These are phyloP conservation scores for Phytophthora hibernalis DNA, from an alignment of 352 stramenopile species.

Conservation along the genomic window DNA sequence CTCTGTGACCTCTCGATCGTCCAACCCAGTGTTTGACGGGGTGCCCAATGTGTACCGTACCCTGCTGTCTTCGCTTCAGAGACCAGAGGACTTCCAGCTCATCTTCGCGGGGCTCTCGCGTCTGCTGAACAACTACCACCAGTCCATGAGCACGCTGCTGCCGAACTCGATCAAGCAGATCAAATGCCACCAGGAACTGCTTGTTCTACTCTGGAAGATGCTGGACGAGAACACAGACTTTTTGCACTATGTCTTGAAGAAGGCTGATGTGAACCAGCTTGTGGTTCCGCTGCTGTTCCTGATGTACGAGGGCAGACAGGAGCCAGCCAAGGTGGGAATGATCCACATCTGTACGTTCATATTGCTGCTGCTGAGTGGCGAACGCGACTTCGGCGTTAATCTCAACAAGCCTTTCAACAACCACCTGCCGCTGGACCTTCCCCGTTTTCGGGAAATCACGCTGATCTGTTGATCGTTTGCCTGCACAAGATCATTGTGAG, in stretches of 20 bases:
- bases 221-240: slow-evolving; percentile 98
- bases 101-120: slow-evolving; percentile 94
- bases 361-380: slow-evolving; percentile 95
- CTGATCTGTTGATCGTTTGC: slow-evolving; percentile 97
- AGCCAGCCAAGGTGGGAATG: slow-evolving; percentile 94
- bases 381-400: slow-evolving; percentile 97
- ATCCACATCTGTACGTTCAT: slow-evolving; percentile 99
- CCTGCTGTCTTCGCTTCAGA: slow-evolving; percentile 71
- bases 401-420: slow-evolving; percentile 97
- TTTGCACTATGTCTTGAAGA: slow-evolving; percentile 93
- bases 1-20: slow-evolving; percentile 31
- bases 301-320: slow-evolving; percentile 95
- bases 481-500: slow-evolving; percentile 99
- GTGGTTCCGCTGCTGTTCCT: slow-evolving; percentile 88
- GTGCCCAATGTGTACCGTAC: slow-evolving; percentile 75
- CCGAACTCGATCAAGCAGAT: slow-evolving; percentile 94
- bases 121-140: slow-evolving; percentile 97
- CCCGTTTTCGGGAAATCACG: slow-evolving; percentile 96
- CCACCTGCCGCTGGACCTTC: slow-evolving; percentile 94
- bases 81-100: slow-evolving; percentile 91
- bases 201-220: slow-evolving; percentile 98
- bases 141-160: slow-evolving; percentile 94
- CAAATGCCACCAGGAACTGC: slow-evolving; percentile 97
- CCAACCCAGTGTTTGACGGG: slow-evolving; percentile 47
- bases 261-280: slow-evolving; percentile 94